Evolutionary conservation across 805 yeast species (phyloP), one percentile per base, ranked within the genome.

Genomic region (Tetrapisispora taiwanensis): DNA sequence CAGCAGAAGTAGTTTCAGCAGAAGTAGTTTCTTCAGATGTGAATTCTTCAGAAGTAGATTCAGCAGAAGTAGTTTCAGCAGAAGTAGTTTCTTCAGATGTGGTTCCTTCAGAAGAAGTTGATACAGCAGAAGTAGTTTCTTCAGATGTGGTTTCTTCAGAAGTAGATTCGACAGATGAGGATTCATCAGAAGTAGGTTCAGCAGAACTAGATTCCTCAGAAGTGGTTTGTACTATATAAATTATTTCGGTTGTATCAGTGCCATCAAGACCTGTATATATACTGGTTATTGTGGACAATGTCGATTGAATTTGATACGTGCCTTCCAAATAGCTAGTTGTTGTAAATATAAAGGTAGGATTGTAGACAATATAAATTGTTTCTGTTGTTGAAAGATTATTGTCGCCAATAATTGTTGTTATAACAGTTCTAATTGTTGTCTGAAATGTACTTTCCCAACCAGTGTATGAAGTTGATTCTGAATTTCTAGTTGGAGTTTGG

Each of bases 401-500:
- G 2, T 22, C 30, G n/a, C 32, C 42, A 20, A 20, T 31, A 20
- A 31, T 2, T 9, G 42, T 39, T 13, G 30, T 31, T 4, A 30
- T 20, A 4, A 31, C 8, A 22, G 42, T 30, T 7, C 10, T 20
- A 14, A n/a, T 3, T 10, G 42, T 39, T 3, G 42, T 20, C 17
- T 46, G 32, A 31, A 32, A 32, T 7, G 41, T 22, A 12, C 41
- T 45, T 12, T 37, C 37, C 45, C 46, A 46, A 15, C 42, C 39
- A 7, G 32, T 14, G 3, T 31, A 40, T 18, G 36, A 14, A 26
- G 49, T 46, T 30, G 30, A 14, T 10, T 30, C 41, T 10, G 34
- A 7, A 12, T 20, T 38, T 20, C 41, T 38, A 14, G n/a, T 9
- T 6, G 41, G 41, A n/a, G 43, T 40, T 14, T 40, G 36, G 7